Base-by-base conservation (phyloP, 495 filamentous ascomycete genomes). In the Paragyromitra xinjiangensis region DNA sequence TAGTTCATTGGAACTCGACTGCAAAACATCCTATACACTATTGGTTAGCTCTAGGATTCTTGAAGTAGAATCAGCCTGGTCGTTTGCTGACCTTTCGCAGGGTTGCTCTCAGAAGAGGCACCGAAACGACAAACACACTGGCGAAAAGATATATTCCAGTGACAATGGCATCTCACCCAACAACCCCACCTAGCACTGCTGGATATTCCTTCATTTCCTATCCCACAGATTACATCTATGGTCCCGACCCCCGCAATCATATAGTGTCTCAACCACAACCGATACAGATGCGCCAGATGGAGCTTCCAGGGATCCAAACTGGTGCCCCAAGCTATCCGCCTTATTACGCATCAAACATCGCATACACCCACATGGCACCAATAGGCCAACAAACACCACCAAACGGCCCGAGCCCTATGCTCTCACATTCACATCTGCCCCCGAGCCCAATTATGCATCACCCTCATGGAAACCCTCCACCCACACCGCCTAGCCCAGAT, bases 191-290 rank as follows among this genome's bases (percentile, higher is more conserved):
- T 50, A 81, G 73, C 73, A 77, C 73, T 37, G 44, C 79, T 59
- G 75, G 74, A 50, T 81, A 81, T 67, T 81, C 80, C 22, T 81
- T 81, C 61, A 68, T 81, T 61, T 78, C 80, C 6, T 81, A 81
- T 71, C 80, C 80, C 56, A 77, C 80, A 40, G 80, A 81, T 42
- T 81, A 81, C 34, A 77, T 81, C 44, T 81, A 81, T 59, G 74
- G 74, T 29, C 74, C 74, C 29, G 74, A 77, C 39, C 79, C 80
- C 44, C 79, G 80, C 45, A 78, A 72, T 37, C 72, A 81, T 42
- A 50, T 71, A 34, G 78, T 73, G 39, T 76, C 79, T 48, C 79
- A 69, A 67, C 78, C 73, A 58, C 73, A 81, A 9, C 72, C 71
- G 50, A 78, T 79, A 65, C 78, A 73, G 48, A 70, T 78, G 64